Conservation (phyloP, 2,329 filamentous ascomycete species). For the Phoma sp. region DNA sequence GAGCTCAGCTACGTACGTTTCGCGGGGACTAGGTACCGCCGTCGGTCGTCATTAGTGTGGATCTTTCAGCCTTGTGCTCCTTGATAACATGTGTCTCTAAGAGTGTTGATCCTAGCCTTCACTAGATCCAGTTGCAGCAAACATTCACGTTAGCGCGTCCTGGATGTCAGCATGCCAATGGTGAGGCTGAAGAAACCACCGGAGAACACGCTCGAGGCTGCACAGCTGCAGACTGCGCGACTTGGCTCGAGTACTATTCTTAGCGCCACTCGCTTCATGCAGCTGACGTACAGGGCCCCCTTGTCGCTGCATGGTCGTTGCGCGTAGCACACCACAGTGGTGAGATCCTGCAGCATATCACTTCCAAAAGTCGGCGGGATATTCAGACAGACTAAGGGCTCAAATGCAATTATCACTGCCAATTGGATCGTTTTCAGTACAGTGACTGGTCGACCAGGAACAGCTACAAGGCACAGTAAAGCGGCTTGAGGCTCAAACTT, state of each 20-base stretch:
- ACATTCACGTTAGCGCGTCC: background rate
- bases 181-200: background rate
- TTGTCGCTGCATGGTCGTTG: background rate
- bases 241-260: slow-evolving; percentile 1
- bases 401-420: no score
- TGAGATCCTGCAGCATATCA: background rate
- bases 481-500: no score
- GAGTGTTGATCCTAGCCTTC: background rate
- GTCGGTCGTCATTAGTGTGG: slow-evolving; percentile 2
- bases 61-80: slow-evolving; percentile 12
- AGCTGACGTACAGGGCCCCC: slow-evolving; percentile 12
- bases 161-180: background rate
- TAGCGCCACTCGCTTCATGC: slow-evolving; percentile 9
- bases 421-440: no score
- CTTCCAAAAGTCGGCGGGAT: no score
- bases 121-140: background rate
- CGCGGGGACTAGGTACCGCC: slow-evolving; percentile 2
- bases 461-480: no score
- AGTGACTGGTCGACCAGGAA: no score
- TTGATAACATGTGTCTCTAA: background rate
- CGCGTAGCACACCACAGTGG: slow-evolving; percentile 1
- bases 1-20: background rate
- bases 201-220: background rate
- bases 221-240: background rate
- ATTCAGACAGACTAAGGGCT: no score